Evolutionary conservation across 768 basidiomycete species (phyloP).

Genomic region (Hortiboletus campestris): DNA sequence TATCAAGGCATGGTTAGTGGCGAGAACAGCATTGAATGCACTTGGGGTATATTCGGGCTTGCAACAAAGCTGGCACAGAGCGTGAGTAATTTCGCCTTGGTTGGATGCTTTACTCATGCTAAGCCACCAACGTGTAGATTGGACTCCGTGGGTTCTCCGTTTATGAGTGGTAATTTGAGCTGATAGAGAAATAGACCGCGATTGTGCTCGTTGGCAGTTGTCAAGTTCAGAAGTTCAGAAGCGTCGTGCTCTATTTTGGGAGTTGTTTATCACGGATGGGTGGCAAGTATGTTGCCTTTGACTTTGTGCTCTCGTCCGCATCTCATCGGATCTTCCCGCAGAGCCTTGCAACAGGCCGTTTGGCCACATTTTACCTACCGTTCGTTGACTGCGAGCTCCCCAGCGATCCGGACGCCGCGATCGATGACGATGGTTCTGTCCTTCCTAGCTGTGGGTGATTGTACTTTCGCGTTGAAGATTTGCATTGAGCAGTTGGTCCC

Average conservation of each 20-base stretch:
- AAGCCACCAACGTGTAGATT: slow-evolving; percentile 40
- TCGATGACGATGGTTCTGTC: slow-evolving; percentile 56
- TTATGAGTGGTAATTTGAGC: neutral
- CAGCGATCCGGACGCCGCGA: slow-evolving; percentile 54
- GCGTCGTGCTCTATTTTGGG: slow-evolving; percentile 70
- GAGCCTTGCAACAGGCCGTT: slow-evolving; percentile 69
- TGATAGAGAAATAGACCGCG: slow-evolving; percentile 54
- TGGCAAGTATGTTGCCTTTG: slow-evolving; percentile 55
- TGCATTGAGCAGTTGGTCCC: neutral
- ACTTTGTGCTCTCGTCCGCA: neutral
- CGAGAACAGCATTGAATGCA: slow-evolving; percentile 68
- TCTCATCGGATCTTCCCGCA: slow-evolving; percentile 22
- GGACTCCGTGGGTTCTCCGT: slow-evolving; percentile 55
- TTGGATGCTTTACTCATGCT: slow-evolving; percentile 1
- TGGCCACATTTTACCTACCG: slow-evolving; percentile 66
- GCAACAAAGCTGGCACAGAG: slow-evolving; percentile 68
- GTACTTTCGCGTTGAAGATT: neutral
- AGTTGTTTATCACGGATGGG: slow-evolving; percentile 69
- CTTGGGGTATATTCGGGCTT: slow-evolving; percentile 65
- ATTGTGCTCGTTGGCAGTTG: slow-evolving; percentile 69
- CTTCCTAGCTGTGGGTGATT: slow-evolving; percentile 56
- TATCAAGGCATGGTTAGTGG: slow-evolving; percentile 66
- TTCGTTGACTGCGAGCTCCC: slow-evolving; percentile 74
- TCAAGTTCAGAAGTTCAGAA: slow-evolving; percentile 64
- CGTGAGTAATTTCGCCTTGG: slow-evolving; percentile 39